phyloP scores from a whole-genome alignment of 2,329 filamentous ascomycete species.

The Dothideomycetidae sp. region DNA sequence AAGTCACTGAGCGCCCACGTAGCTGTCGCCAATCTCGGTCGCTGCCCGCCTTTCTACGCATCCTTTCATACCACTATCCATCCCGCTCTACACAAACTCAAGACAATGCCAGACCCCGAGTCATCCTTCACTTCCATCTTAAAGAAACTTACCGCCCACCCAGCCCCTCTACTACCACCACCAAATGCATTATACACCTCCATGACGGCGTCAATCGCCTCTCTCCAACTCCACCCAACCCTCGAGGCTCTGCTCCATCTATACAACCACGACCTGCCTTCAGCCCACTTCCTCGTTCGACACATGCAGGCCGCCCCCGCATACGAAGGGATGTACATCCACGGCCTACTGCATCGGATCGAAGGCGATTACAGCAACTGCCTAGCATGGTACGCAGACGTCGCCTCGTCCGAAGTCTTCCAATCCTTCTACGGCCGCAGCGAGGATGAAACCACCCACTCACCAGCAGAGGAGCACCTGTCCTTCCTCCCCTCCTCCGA shows the following conservation, averaged over 20 bases:
- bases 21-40: neutral
- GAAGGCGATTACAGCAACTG: constrained; percentile 39
- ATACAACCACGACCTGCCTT: constrained; percentile 36
- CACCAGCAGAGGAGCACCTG: constrained; percentile 15
- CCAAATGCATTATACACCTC: constrained; percentile 15
- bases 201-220: constrained; percentile 19
- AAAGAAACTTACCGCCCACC: constrained; percentile 18
- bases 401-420: constrained; percentile 25
- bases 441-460: constrained; percentile 10
- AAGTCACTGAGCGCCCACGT: neutral
- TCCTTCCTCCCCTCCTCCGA: constrained; percentile 22
- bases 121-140: constrained; percentile 20
- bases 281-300: constrained; percentile 38
- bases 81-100: too few species aligned
- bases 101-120: too few species aligned
- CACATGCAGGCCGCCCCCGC: constrained; percentile 38
- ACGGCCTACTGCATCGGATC: constrained; percentile 36
- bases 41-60: constrained; percentile 6
- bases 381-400: constrained; percentile 34
- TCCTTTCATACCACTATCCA: too few species aligned
- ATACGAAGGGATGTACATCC: constrained; percentile 38
- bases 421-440: constrained; percentile 22
- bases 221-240: constrained; percentile 18
- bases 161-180: constrained; percentile 18
- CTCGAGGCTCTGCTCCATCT: constrained; percentile 39